Percentiles rank a stretch among this genome's conserved stretches.
These are phyloP conservation scores for Solanum phureja DNA, from an alignment of 257 asterid species.

Conservation along the genomic window DNA sequence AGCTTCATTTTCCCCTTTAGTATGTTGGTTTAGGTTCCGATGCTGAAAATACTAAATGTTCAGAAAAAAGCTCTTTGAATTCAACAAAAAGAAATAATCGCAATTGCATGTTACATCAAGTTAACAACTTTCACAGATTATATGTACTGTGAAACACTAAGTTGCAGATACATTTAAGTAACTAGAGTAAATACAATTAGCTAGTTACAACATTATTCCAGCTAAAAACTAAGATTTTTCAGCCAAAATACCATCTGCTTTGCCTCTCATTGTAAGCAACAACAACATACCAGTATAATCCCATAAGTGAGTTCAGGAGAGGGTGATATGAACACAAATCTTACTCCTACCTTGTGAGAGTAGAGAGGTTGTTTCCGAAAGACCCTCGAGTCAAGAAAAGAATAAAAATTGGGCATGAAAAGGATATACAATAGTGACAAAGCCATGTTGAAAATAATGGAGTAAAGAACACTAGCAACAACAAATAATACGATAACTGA, in stretches of 20 bases:
- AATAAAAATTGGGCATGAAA: neutral
- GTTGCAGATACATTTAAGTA: neutral
- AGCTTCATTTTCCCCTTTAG: conserved; percentile 2
- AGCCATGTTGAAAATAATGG: neutral
- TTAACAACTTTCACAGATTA: neutral
- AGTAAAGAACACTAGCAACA: neutral
- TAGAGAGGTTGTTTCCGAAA: neutral
- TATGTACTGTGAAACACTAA: neutral
- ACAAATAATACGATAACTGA: neutral
- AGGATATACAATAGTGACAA: neutral
- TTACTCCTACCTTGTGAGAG: neutral
- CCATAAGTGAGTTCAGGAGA: neutral
- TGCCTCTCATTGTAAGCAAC: neutral
- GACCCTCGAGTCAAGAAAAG: neutral
- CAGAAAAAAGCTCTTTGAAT: neutral
- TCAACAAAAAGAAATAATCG: neutral
- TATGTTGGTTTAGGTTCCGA: neutral
- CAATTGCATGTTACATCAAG: neutral
- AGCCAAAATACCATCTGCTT: neutral
- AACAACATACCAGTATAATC: neutral
- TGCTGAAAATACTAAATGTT: neutral
- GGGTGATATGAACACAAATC: neutral
- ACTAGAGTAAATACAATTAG: neutral
- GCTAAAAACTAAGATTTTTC: neutral
- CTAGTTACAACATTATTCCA: neutral